Conservation (phyloP, 139 green algal species). For the Eudorina sp. region DNA sequence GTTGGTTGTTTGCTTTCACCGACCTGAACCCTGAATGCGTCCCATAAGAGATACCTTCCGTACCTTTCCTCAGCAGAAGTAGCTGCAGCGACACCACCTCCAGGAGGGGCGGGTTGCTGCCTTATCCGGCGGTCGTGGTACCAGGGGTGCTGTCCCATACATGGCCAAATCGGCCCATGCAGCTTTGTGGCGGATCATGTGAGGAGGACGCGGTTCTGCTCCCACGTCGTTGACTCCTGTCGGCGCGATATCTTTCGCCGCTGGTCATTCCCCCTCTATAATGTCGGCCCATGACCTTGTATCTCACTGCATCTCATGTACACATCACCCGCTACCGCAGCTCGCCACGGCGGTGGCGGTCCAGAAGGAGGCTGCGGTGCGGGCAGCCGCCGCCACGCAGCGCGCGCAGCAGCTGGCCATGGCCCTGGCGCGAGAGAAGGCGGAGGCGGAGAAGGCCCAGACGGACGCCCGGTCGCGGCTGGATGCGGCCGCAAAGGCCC, state of each 20-base stretch:
- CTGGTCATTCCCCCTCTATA: not conserved
- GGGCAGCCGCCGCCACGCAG: not conserved
- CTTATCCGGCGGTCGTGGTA: too few relatives aligned
- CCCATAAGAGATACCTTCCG: not conserved
- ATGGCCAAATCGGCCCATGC: too few relatives aligned
- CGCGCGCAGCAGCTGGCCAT: not conserved
- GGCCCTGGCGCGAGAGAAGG: conserved; percentile 39
- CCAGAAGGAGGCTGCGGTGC: not conserved
- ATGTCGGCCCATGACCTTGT: too few relatives aligned
- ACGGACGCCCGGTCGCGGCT: not conserved
- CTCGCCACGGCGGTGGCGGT: not conserved
- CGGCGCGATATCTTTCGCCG: not conserved
- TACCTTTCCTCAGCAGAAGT: too few relatives aligned
- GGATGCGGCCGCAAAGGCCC: conserved; percentile 4
- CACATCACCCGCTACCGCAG: too few relatives aligned
- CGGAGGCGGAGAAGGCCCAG: conserved; percentile 18
- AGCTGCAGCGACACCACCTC: too few relatives aligned
- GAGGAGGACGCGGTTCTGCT: not conserved
- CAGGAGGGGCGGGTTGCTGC: too few relatives aligned
- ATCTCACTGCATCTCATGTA: too few relatives aligned
- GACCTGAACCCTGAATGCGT: not conserved
- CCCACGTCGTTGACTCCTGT: not conserved
- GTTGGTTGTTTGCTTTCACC: not conserved
- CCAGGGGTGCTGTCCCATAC: too few relatives aligned
- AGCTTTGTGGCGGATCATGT: not conserved